phyloP scores from a whole-genome alignment of 805 yeast species.

The Sugiyamaella lignohabitans region DNA sequence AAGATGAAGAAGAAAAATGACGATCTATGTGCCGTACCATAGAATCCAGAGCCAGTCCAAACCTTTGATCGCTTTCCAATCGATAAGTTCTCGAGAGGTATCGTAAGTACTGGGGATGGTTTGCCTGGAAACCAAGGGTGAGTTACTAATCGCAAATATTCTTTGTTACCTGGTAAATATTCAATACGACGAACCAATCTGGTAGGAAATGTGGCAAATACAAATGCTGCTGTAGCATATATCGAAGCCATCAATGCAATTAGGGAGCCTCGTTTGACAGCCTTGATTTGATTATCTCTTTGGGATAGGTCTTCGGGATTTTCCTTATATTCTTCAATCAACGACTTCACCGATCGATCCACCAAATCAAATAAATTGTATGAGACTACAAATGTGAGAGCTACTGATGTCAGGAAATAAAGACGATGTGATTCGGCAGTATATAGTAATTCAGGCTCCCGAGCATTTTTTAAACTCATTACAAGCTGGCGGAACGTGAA shows the following conservation, averaged over 20 bases:
- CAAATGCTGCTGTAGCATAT: constrained; percentile 39
- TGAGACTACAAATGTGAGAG: constrained; percentile 62
- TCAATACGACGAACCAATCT: constrained; percentile 69
- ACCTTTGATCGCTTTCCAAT: constrained; percentile 60
- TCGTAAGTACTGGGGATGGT: constrained; percentile 66
- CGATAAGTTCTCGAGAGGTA: constrained; percentile 50
- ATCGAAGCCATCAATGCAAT: constrained; percentile 32
- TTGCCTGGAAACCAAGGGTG: constrained; percentile 72
- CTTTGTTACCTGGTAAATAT: constrained; percentile 52
- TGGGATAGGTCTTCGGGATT: constrained; percentile 44
- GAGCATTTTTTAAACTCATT: constrained; percentile 46
- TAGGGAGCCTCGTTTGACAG: constrained; percentile 33
- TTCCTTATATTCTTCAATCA: constrained; percentile 45
- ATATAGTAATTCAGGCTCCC: constrained; percentile 65
- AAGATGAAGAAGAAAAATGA: constrained; percentile 67
- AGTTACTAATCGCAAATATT: constrained; percentile 57
- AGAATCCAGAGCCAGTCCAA: constrained; percentile 84
- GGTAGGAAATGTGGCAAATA: constrained; percentile 54
- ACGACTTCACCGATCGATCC: constrained; percentile 50
- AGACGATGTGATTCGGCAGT: constrained; percentile 79
- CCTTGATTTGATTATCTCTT: constrained; percentile 33
- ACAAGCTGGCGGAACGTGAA: constrained; percentile 57
- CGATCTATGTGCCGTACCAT: constrained; percentile 71
- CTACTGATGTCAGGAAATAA: constrained; percentile 63
- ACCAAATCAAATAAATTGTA: constrained; percentile 52